Evolutionary conservation across 208 protist species (phyloP), one percentile per base, ranked within the genome.

Genomic region (Crithidia fasciculata): DNA sequence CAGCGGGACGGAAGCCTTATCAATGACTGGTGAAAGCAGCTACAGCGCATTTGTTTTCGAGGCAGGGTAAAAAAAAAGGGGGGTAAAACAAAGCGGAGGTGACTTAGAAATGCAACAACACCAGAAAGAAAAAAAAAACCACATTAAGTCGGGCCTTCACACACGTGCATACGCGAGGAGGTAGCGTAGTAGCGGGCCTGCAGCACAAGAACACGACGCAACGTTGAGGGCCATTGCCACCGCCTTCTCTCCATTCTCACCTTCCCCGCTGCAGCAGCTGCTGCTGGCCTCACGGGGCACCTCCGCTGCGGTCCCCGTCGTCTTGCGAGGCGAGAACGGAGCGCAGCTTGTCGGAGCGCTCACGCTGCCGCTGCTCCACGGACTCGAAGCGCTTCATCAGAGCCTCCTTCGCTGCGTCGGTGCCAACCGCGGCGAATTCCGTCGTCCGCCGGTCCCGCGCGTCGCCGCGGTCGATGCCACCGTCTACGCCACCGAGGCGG

Each of bases 321-420:
- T 69, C 74, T 16, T 39, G 16, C 7, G 36, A 47, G 2, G 66
- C 55, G 12, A 90, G 72, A 3, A 74, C 76, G 41, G 75, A 78
- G 40, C 82, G 76, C 44, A 80, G 69, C 57, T 90, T 82, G 64
- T 88, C 86, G 28, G 80, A 80, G 43, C 86, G 82, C 49, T 90
- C 80, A 18, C 82, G 79, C 72, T 90, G 86, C 4, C 82, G 82
- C 62, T 74, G 67, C 67, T 79, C 74, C 18, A 79, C 67, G 10
- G 74, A 70, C 44, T 72, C 74, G 36, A 79, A 79, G 10, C 64
- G 61, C 61, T 74, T 79, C 54, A 79, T 62, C 60, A 79, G 60
- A 53, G 66, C 66, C 12, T 79, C 74, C 47, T 69, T 79, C 52
- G 60, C 74, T 8, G 49, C 41, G 39, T 69, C 58, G 54, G 37